Evolutionary conservation across 345 rosid genomes (phyloP), one percentile per base, ranked within the genome.

Genomic region (Camelina neglecta): DNA sequence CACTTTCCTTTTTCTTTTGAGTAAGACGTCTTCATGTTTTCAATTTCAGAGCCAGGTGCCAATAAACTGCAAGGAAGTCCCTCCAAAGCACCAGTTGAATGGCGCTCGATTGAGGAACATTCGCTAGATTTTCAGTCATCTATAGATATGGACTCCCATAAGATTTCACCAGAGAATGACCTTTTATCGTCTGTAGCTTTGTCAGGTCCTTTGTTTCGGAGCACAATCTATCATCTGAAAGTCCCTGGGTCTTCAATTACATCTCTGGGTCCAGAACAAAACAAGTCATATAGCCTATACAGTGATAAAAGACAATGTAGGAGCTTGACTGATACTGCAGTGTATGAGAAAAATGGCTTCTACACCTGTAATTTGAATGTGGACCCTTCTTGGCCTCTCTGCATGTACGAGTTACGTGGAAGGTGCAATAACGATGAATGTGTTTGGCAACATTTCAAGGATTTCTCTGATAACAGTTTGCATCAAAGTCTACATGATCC

Each of bases 391-490:
- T 84, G 91, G 94, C 91, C 97, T 11, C 85, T 95, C 26, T 95
- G 99, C 84, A 80, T 88, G 87, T 95, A 84, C 31, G 99, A 95
- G 79, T 92, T 95, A 54, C 89, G 99, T 59, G 99, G 99, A 75
- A 92, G 89, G 80, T 95, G 99, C 87, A 95, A 92, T 76, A 88
- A 92, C 83, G 90, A 89, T 69, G 91, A 87, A 69, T 95, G 99
- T 73, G 90, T 92, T 53, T 92, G 90, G 96, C 99, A 95, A 84
- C 99, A 95, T 81, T 75, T 87, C 54, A 86, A 85, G 77, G 87
- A 85, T 71, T 79, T 80, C 62, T 79, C 87, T 67, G 73, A 63
- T 54, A 81, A 71, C 69, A 84, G 79, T 38, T 73, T 42, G 7
- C 54, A 41, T 78, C 79, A 21, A 74, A 67, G 69, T 77, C 80